phyloP scores from a whole-genome alignment of 768 basidiomycete species.

The Podaxis sp. region DNA sequence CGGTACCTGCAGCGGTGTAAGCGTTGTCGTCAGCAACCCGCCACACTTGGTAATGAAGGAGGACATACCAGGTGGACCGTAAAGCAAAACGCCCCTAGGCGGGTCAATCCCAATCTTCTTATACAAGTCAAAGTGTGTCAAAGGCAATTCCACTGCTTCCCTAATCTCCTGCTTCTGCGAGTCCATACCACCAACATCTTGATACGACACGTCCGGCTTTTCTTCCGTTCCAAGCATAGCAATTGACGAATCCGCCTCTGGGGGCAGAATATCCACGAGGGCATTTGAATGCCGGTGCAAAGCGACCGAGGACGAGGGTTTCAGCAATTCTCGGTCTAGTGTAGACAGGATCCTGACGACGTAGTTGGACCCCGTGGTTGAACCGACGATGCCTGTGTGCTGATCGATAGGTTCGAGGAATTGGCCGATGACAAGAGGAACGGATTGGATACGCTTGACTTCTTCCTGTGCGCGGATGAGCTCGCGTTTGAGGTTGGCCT shows the following conservation, averaged over 20 bases:
- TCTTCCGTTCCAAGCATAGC: constrained; percentile 93
- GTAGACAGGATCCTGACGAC: constrained; percentile 97
- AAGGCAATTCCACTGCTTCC: constrained; percentile 95
- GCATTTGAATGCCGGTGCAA: constrained; percentile 98
- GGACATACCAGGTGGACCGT: constrained; percentile 88
- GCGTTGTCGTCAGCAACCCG: not conserved
- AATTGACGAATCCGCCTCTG: constrained; percentile 97
- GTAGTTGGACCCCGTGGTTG: constrained; percentile 97
- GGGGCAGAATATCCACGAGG: constrained; percentile 96
- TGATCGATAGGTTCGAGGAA: constrained; percentile 99
- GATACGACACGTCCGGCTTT: constrained; percentile 91
- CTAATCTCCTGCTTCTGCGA: constrained; percentile 98
- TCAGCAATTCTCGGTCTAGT: constrained; percentile 93
- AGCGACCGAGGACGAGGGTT: constrained; percentile 97
- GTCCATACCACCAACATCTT: constrained; percentile 97
- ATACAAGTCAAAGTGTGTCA: constrained; percentile 97
- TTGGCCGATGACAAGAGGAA: constrained; percentile 98
- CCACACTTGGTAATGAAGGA: not conserved
- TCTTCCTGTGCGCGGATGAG: constrained; percentile 98
- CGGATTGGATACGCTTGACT: constrained; percentile 98
- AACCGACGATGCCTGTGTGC: constrained; percentile 94
- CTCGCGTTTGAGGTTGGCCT: constrained; percentile 95
- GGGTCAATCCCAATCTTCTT: constrained; percentile 99
- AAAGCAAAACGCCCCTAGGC: constrained; percentile 93
- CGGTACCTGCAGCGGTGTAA: constrained; percentile 64